phyloP scores from a whole-genome alignment of 106 monocot genomes.

The Acorus gramineus region DNA sequence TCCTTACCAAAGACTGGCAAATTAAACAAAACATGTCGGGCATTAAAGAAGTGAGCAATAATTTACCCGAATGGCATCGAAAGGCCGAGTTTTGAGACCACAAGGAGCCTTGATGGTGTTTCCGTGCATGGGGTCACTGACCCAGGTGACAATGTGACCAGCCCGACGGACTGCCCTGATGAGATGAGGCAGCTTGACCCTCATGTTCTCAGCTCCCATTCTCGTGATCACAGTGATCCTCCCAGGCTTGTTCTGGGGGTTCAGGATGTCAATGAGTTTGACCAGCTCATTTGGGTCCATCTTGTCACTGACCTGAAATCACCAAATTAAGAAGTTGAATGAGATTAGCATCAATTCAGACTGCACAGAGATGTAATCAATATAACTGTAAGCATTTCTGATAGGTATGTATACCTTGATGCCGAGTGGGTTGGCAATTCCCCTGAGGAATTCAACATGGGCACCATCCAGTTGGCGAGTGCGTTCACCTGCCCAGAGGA shows the following conservation, averaged over 20 bases:
- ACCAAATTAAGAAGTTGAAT: too few relatives aligned
- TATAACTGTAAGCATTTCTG: background rate
- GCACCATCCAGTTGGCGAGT: conserved; percentile 86
- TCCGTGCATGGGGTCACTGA: conserved; percentile 82
- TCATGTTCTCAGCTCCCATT: conserved; percentile 90
- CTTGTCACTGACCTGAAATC: conserved; percentile 51
- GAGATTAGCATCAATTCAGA: background rate
- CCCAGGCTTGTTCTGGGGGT: conserved; percentile 55
- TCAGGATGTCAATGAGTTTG: conserved; percentile 61
- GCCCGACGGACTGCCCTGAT: conserved; percentile 69
- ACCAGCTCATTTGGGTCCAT: conserved; percentile 59
- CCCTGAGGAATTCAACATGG: conserved; percentile 84
- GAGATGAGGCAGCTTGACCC: conserved; percentile 73
- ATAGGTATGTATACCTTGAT: conserved; percentile 35
- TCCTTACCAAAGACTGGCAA: too few relatives aligned
- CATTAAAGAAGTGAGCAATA: background rate
- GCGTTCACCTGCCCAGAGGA: conserved; percentile 89
- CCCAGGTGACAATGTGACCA: conserved; percentile 68
- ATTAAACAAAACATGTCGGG: background rate
- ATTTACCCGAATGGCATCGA: conserved; percentile 63
- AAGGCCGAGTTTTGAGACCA: conserved; percentile 80
- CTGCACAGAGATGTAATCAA: too few relatives aligned
- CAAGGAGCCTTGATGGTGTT: conserved; percentile 90
- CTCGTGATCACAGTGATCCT: conserved; percentile 65
- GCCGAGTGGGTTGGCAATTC: conserved; percentile 74